phyloP scores from a whole-genome alignment of 1,284 basidiomycete genomes.

The Tilletia indica region DNA sequence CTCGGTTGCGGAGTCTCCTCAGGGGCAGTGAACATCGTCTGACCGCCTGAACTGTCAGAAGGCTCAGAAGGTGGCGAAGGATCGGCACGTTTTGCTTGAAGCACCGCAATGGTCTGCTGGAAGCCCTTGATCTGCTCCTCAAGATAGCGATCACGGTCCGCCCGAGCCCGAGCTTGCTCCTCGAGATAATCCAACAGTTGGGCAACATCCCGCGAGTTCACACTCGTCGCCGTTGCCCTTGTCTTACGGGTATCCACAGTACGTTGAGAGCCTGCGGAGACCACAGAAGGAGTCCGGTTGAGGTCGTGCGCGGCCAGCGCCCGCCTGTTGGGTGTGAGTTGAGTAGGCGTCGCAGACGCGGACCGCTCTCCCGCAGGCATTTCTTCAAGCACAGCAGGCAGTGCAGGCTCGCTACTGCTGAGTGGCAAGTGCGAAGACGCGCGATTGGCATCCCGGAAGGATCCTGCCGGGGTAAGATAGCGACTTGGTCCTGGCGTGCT shows the following conservation, averaged over 20 bases:
- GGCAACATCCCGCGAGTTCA: conserved; percentile 37
- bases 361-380: not conserved
- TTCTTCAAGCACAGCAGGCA: not conserved
- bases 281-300: conserved; percentile 5
- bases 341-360: not conserved
- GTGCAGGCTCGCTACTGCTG: conserved; percentile 7
- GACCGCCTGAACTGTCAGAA: conserved; percentile 13
- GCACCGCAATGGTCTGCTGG: conserved; percentile 33
- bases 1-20: not conserved
- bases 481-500: conserved; percentile 10
- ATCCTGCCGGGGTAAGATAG: conserved; percentile 1
- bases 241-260: not conserved
- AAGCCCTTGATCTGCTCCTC: conserved; percentile 39
- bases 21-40: conserved; percentile 5
- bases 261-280: conserved; percentile 25
- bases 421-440: conserved; percentile 14
- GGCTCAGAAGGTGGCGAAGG: conserved; percentile 17
- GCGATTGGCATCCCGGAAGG: not conserved
- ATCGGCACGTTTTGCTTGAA: conserved; percentile 31
- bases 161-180: conserved; percentile 33
- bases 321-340: conserved; percentile 19
- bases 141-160: conserved; percentile 32
- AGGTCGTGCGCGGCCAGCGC: conserved; percentile 17
- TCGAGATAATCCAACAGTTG: conserved; percentile 41
- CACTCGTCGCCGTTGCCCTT: conserved; percentile 22